Conservation (phyloP, 805 yeast species). For the Lipomyces anomalus region DNA sequence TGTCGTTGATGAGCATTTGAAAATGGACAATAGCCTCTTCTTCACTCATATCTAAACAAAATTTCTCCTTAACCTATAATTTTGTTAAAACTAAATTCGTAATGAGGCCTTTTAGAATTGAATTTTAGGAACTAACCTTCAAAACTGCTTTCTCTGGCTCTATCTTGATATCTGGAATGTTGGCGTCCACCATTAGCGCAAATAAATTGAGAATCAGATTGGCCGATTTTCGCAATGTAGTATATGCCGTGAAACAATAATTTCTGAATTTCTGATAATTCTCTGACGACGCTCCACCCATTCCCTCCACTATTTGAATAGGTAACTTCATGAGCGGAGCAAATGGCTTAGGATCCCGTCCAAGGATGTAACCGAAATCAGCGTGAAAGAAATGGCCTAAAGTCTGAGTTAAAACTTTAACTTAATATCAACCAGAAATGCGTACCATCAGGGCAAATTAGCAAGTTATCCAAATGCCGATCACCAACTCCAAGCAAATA, state of each 20-base stretch:
- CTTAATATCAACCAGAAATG: conserved; percentile 96
- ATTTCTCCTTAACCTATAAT: conserved; percentile 71
- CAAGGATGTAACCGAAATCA: conserved; percentile 93
- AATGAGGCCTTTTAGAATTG: no score
- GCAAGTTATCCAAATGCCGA: conserved; percentile 85
- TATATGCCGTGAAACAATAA: conserved; percentile 91
- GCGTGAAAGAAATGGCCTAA: conserved; percentile 95
- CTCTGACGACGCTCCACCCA: conserved; percentile 87
- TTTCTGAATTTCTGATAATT: conserved; percentile 83
- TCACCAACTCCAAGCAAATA: conserved; percentile 95
- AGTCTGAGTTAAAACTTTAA: conserved; percentile 73
- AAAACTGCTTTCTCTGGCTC: conserved; percentile 84
- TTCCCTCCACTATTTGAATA: conserved; percentile 92
- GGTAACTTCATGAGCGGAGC: conserved; percentile 98
- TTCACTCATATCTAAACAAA: conserved; percentile 86
- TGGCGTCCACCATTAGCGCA: conserved; percentile 89
- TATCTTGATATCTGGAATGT: conserved; percentile 79
- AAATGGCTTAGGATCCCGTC: conserved; percentile 96
- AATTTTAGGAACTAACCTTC: no score
- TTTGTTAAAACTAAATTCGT: not conserved
- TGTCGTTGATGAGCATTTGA: conserved; percentile 88
- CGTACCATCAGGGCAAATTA: conserved; percentile 75
- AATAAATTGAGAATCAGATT: conserved; percentile 84
- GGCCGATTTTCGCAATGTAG: conserved; percentile 82
- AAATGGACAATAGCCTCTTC: conserved; percentile 94